Base-by-base conservation (phyloP, 2,329 filamentous ascomycete species). In the Pseudofabraea citricarpa region DNA sequence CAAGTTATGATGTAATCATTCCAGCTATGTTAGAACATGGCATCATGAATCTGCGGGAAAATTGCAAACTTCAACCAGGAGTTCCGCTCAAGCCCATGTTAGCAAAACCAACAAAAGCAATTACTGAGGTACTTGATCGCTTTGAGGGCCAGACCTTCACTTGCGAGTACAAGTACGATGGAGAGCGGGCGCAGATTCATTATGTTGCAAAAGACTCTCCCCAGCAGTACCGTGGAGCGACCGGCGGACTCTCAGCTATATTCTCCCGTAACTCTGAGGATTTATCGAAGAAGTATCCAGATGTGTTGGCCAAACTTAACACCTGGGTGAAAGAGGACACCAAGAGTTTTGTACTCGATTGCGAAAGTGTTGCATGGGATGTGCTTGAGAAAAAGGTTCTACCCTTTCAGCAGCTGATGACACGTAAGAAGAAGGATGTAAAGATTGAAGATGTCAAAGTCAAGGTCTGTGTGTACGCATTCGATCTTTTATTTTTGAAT, bases 111-210 rank as follows among this genome's bases (percentile, higher is more conserved):
- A 98, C 93, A 8, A 98, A 98, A 64, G 90, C 93, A 5, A 96
- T 98, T 56, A 95, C 90, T 1, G 93, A 98, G 67, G 93, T 98
- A 0, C 75, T 98, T 9, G 91, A 98, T 65, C 87, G 93, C 5
- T 98, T 98, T 53, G 93, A 97, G 62, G 83, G 87, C 51, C 93
- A 95, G 61, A 86, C 85, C 20, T 98, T 98, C 59, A 97, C 93
- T 1, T 98, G 93, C 68, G 93, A 98, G 64, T 98, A 95, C 74
- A 98, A 98, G 65, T 98, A 98, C 60, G 93, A 98, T 57, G 93
- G 93, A 38, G 93, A 98, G 66, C 78, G 93, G 61, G 93, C 93
- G n/a, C 93, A 98, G 62, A 97, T 98, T 40, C 93, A 98, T 63
- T 98, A 95, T 55, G 89, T 97, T 23, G 84, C 90, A 4, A 87